Evolutionary conservation across 306 rosid species (phyloP).

Genomic region (Cucurbita pepo): DNA sequence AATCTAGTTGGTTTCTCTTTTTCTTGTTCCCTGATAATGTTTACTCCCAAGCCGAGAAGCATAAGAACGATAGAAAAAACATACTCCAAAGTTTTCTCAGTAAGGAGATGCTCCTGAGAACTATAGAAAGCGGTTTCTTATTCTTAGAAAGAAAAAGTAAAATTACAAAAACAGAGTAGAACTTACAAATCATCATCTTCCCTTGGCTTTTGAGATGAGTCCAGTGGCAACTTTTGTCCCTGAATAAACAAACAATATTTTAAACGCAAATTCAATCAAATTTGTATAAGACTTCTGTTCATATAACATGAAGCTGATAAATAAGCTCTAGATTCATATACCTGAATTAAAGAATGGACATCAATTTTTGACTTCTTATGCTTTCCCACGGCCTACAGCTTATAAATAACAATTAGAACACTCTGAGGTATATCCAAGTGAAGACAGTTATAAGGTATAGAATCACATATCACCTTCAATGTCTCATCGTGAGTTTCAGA

Average conservation of each 20-base stretch:
- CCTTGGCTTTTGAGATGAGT: background rate
- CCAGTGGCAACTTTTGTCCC: background rate
- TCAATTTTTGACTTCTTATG: conserved; percentile 27
- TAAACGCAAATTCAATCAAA: background rate
- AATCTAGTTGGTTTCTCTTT: background rate
- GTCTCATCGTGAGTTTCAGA: conserved; percentile 30
- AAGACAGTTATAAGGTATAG: conserved; percentile 7
- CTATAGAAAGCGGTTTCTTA: background rate
- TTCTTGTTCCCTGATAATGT: background rate
- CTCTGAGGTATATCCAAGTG: conserved; percentile 1
- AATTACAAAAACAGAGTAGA: background rate
- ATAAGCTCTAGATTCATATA: background rate
- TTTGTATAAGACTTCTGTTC: background rate
- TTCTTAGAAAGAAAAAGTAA: background rate
- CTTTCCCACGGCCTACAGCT: conserved; percentile 33
- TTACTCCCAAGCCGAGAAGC: background rate
- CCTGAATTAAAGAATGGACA: conserved; percentile 26
- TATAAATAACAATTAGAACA: conserved; percentile 14
- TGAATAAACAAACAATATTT: background rate
- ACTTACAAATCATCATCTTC: conserved; percentile 3
- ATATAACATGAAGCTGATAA: background rate
- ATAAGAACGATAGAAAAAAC: background rate
- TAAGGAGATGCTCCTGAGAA: background rate
- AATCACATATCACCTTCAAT: conserved; percentile 28
- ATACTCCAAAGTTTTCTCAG: background rate